Base-by-base conservation (phyloP, 2,329 filamentous ascomycete genomes). In the Botrytis pseudocinerea region DNA sequence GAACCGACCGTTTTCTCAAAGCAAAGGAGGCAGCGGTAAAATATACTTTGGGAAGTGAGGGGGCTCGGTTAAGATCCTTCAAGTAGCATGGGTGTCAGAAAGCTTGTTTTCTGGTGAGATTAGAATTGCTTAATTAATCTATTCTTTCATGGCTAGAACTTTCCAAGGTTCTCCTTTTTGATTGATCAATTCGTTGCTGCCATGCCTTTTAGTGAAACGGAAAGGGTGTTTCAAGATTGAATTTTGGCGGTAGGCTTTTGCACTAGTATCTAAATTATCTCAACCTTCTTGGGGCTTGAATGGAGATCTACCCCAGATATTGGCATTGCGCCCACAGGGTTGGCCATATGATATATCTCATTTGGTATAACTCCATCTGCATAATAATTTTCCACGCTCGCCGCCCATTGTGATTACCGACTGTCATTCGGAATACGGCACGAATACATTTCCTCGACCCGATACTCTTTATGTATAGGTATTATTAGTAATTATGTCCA, bases 231-330 rank as follows among this genome's bases (percentile, higher is more conserved):
- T 57, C 65, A 35, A 57, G 54, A 32, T 14, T 9, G 12, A 40
- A 40, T 42, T 42, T 57, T 68, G 9, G 25, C 12, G 25, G 35
- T 38, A 68, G 63, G 38, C 51, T 40, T n/a, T 28, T 51, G 32
- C 16, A 40, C 35, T 68, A 54, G n/a, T 6, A 54, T 54, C 16
- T 54, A 28, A 40, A 35, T 38, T n/a, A 42, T 25, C 25, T 22
- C 16, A 57, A 20, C 25, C 38, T 57, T 9, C 1, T 57, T n/a
- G 35, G 28, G 62, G n/a, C 25, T 51, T n/a, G 46, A 40, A 66
- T 54, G 32, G n/a, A 54, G 35, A 40, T 28, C 40, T 68, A 54
- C 65, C 64, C 65, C 65, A 51, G 65, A 57, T 28, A 57, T 57
- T 42, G 48, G 48, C 48, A 57, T 42, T 14, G 25, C 25, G 16